Conservation (phyloP, 2,329 filamentous ascomycete species). For the Emergomyces orientalis region DNA sequence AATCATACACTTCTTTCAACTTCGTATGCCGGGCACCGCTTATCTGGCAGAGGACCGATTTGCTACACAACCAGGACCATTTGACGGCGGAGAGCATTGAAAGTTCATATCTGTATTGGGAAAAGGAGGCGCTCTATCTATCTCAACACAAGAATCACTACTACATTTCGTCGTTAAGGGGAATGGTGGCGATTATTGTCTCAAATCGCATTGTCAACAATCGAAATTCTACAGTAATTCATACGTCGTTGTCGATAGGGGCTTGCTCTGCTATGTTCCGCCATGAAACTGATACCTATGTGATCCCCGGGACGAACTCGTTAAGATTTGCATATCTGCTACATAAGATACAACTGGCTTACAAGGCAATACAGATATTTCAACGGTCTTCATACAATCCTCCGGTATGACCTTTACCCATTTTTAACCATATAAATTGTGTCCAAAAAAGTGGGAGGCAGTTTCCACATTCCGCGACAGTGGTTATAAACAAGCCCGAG, state of each 20-base stretch:
- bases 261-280: background rate
- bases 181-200: background rate
- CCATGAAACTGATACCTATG: constrained; percentile 8
- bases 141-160: background rate
- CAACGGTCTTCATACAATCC: background rate
- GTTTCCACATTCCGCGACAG: constrained; percentile 1
- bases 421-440: constrained; percentile 6
- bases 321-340: background rate
- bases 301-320: constrained; percentile 6
- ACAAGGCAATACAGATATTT: constrained; percentile 6
- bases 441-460: constrained; percentile 12
- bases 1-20: background rate
- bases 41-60: background rate
- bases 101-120: background rate
- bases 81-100: background rate
- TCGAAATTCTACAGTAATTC: background rate
- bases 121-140: background rate
- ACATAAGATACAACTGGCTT: constrained; percentile 8
- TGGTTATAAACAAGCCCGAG: background rate
- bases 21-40: background rate
- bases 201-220: background rate
- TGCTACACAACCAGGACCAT: background rate
- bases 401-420: background rate
- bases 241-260: background rate
- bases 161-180: background rate